phyloP scores from a whole-genome alignment of 2,329 filamentous ascomycete species.

The Dactylellina sp. region DNA sequence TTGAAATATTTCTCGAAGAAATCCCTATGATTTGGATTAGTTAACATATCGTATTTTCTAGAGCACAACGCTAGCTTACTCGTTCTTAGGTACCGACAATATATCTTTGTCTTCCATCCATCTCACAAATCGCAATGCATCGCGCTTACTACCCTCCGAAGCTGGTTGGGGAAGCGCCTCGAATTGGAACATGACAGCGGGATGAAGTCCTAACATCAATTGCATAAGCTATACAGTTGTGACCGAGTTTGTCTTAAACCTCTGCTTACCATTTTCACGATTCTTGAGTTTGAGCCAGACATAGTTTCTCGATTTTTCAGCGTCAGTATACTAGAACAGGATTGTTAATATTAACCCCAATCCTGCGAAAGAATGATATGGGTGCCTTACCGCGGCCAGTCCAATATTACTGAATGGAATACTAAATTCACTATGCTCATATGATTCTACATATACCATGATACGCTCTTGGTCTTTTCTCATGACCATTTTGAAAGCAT shows the following conservation, averaged over 20 bases:
- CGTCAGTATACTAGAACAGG: slow-evolving; percentile 15
- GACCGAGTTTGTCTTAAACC: not conserved
- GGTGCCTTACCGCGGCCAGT: slow-evolving; percentile 4
- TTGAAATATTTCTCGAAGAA: slow-evolving; percentile 14
- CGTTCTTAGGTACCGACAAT: not conserved
- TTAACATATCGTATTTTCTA: not conserved
- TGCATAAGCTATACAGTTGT: not conserved
- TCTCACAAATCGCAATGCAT: slow-evolving; percentile 10
- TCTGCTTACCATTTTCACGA: slow-evolving; percentile 16
- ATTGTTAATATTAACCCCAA: not conserved
- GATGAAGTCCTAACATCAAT: not conserved
- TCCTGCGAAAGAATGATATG: not conserved
- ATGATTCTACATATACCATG: not conserved
- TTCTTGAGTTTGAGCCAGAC: slow-evolving; percentile 25
- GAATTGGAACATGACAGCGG: slow-evolving; percentile 3
- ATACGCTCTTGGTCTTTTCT: slow-evolving; percentile 4
- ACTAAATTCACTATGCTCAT: not conserved
- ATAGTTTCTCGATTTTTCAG: slow-evolving; percentile 4
- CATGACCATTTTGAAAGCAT: not conserved
- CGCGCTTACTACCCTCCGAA: not conserved
- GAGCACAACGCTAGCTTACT: slow-evolving; percentile 2
- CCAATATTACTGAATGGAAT: slow-evolving; percentile 15
- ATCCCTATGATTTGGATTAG: not conserved
- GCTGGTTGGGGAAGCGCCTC: slow-evolving; percentile 3
- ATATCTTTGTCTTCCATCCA: slow-evolving; percentile 10